Evolutionary conservation across 768 basidiomycete species (phyloP).

Genomic region (Rhodotorula toruloides): DNA sequence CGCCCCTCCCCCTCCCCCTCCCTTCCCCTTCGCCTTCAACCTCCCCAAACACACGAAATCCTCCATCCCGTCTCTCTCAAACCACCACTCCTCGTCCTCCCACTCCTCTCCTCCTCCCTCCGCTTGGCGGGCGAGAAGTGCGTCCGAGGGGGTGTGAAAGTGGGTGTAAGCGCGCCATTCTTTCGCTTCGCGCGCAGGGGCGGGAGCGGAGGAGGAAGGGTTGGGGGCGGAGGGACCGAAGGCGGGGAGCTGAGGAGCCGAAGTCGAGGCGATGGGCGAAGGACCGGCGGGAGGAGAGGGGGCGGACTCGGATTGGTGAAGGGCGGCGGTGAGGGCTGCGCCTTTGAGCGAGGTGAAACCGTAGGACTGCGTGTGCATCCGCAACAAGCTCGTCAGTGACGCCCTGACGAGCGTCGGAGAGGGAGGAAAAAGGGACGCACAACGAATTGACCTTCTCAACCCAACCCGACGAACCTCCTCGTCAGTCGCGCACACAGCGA

Average conservation of each 20-base stretch:
- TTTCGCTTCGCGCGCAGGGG: background rate
- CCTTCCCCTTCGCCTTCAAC: background rate
- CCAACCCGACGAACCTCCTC: too few relatives aligned
- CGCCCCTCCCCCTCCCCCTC: background rate
- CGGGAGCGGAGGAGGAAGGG: too few relatives aligned
- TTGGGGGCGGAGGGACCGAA: background rate
- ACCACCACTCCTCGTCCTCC: background rate
- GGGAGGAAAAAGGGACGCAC: background rate
- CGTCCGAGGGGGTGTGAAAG: background rate
- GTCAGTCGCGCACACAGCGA: too few relatives aligned
- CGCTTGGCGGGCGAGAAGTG: background rate
- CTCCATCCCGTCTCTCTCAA: background rate
- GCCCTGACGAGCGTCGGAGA: background rate
- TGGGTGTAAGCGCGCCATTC: conserved; percentile 7
- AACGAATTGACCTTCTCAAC: conserved; percentile 1
- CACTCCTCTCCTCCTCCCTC: background rate
- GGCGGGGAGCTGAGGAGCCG: background rate
- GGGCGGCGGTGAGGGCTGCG: background rate
- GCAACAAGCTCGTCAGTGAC: background rate
- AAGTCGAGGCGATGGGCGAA: background rate
- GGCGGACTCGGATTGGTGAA: background rate
- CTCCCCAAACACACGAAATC: too few relatives aligned
- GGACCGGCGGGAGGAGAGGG: background rate
- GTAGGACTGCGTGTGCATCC: background rate
- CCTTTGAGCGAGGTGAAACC: conserved; percentile 5